Evolutionary conservation across 495 filamentous ascomycete genomes (phyloP), one percentile per base, ranked within the genome.

Genomic region (Penicillium herquei): DNA sequence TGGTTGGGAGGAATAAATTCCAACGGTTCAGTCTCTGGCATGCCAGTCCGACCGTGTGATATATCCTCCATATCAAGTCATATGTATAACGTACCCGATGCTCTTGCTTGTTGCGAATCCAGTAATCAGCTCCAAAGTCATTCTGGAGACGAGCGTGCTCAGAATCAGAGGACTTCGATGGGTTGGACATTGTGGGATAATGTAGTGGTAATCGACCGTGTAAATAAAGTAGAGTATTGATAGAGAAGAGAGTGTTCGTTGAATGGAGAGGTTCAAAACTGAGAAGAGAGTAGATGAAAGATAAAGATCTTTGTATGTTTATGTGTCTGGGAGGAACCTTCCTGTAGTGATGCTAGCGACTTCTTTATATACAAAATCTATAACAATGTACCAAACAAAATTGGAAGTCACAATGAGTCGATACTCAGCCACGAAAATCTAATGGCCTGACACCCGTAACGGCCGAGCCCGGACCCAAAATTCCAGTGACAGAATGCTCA

Each of bases 101-200:
- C 16, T 62, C 42, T 9, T 54, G 42, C 0, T 55, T 41, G 11
- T 64, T 56, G 37, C 67, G 65, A 34, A 74, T 59, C 73, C 73
- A 77, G 44, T 71, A 64, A 17, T 77, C 72, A 3, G 72, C 65
- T 32, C 73, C 73, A 53, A 63, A 77, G 47, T 77, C 72, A 44
- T 77, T 77, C 35, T 73, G 70, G 6, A 67, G 63, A 49, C 67
- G 71, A 46, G 67, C 57, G 8, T 43, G 30, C 32, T 58, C 47
- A 57, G 57, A 55, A 5, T 42, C 39, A 18, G 12, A 31, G 13
- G 49, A 7, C 31, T 54, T 57, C 12, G 52, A 14, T 21, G 49
- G 3, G 13, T 46, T 42, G 10, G 49, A 16, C 55, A 59, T 64
- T 32, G 50, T 49, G 49, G 8, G 13, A 16, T 46, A 13, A 1